These are phyloP conservation scores for Atkinsonella hypoxylon DNA, from an alignment of 2,329 filamentous ascomycete genomes.

Conservation along the genomic window DNA sequence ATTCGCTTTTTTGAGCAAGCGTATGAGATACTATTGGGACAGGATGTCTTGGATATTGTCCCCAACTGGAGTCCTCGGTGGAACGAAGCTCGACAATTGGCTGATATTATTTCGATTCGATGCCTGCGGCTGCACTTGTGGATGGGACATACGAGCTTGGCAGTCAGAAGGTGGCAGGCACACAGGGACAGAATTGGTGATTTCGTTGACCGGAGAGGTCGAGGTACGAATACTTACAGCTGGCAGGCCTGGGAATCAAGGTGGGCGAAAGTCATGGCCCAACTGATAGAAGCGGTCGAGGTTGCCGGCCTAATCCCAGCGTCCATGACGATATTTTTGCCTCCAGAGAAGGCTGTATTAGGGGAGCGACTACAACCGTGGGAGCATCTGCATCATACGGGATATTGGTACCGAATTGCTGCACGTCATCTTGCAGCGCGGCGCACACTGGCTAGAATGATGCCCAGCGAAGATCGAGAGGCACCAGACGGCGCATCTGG, in stretches of 20 bases:
- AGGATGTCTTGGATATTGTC: constrained; percentile 78
- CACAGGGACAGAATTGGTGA: constrained; percentile 66
- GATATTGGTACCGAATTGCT: constrained; percentile 54
- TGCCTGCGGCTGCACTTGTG: constrained; percentile 74
- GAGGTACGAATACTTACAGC: constrained; percentile 78
- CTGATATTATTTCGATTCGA: constrained; percentile 70
- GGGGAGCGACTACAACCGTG: constrained; percentile 49
- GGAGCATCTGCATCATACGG: constrained; percentile 53
- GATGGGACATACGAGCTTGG: constrained; percentile 65
- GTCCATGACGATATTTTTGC: constrained; percentile 35
- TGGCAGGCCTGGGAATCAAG: constrained; percentile 90
- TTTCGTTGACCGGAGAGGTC: constrained; percentile 70
- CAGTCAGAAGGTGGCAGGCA: constrained; percentile 66
- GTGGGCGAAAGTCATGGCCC: constrained; percentile 52
- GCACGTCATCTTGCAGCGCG: constrained; percentile 44
- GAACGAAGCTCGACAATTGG: constrained; percentile 82
- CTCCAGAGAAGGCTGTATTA: constrained; percentile 45
- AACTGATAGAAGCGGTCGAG: constrained; percentile 42
- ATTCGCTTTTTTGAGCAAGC: constrained; percentile 77
- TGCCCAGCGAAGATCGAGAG: constrained; percentile 46
- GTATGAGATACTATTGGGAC: constrained; percentile 69
- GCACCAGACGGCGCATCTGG: constrained; percentile 36
- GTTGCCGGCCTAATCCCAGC: constrained; percentile 37
- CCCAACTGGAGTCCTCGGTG: constrained; percentile 84
- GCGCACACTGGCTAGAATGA: constrained; percentile 39